Percentiles rank a stretch among this genome's conserved stretches.
Conservation (phyloP, 495 filamentous ascomycete genomes). For the Glutinoglossum americanum region DNA sequence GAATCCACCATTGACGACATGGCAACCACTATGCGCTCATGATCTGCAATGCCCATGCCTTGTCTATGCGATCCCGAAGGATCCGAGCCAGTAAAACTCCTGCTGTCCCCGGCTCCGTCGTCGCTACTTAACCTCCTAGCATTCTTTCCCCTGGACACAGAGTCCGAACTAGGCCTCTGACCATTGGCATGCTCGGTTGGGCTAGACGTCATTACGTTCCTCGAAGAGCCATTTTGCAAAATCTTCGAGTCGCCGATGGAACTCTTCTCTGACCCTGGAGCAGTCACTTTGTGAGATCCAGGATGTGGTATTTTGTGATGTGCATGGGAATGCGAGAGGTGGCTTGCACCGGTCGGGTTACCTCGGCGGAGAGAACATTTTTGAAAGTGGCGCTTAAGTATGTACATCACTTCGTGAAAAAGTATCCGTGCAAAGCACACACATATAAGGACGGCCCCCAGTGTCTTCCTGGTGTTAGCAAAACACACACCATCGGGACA, state of each 20-base stretch:
- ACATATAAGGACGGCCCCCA: conserved; percentile 91
- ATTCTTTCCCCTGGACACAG: not conserved
- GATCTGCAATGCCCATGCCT: not conserved
- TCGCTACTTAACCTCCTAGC: not conserved
- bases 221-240: not conserved
- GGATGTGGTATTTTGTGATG: conserved; percentile 60
- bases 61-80: not conserved
- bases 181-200: not conserved
- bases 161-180: not conserved
- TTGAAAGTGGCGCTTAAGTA: conserved; percentile 94
- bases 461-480: conserved; percentile 39
- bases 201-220: not conserved
- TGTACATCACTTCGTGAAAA: conserved; percentile 96
- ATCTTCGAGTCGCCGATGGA: not conserved
- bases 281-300: conserved; percentile 22
- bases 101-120: not conserved
- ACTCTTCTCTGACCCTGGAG: conserved; percentile 19
- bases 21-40: conserved; percentile 12
- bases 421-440: conserved; percentile 90
- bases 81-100: not conserved
- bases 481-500: conserved; percentile 6
- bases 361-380: conserved; percentile 91
- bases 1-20: conserved; percentile 13
- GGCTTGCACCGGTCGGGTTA: conserved; percentile 78
- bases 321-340: conserved; percentile 77